A percentile compares a stretch with the other conserved stretches of the same genome.
These are phyloP conservation scores for Aureobasidium lini DNA, from an alignment of 2,329 filamentous ascomycete species.

Conservation along the genomic window DNA sequence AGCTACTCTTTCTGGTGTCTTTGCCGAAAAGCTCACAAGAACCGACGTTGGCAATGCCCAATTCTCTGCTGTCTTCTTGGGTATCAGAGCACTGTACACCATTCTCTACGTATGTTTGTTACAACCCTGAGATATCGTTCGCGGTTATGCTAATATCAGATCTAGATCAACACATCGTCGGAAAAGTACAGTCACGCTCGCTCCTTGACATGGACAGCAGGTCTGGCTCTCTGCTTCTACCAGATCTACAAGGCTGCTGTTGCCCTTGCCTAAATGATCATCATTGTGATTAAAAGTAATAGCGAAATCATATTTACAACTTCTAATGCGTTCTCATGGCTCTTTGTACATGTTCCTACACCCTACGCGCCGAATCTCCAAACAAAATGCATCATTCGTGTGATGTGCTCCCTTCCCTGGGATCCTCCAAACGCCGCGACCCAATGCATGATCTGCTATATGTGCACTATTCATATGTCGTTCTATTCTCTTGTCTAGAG, in stretches of 20 bases:
- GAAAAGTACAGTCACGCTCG: slow-evolving; percentile 21
- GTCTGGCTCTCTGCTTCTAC: slow-evolving; percentile 24
- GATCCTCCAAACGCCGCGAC: background rate
- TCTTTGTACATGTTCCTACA: background rate
- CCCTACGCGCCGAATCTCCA: background rate
- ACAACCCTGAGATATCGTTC: background rate
- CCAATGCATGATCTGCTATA: background rate
- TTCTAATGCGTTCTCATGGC: background rate
- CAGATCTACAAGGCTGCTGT: slow-evolving; percentile 26
- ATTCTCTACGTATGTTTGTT: slow-evolving; percentile 25
- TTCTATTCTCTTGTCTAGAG: background rate
- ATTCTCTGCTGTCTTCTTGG: slow-evolving; percentile 32
- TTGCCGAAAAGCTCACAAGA: slow-evolving; percentile 29
- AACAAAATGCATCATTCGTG: background rate
- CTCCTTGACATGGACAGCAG: slow-evolving; percentile 25
- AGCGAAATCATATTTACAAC: background rate
- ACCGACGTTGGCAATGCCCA: slow-evolving; percentile 26
- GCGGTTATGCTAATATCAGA: background rate
- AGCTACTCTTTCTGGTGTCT: slow-evolving; percentile 36
- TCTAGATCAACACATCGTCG: slow-evolving; percentile 22
- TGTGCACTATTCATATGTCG: background rate
- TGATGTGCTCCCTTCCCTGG: background rate
- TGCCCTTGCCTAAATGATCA: background rate
- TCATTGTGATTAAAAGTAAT: background rate
- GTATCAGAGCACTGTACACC: slow-evolving; percentile 31